Evolutionary conservation across 1,139 yeast genomes (phyloP), one percentile per base, ranked within the genome.

Genomic region (Nakaseomyces uthaithaninus): DNA sequence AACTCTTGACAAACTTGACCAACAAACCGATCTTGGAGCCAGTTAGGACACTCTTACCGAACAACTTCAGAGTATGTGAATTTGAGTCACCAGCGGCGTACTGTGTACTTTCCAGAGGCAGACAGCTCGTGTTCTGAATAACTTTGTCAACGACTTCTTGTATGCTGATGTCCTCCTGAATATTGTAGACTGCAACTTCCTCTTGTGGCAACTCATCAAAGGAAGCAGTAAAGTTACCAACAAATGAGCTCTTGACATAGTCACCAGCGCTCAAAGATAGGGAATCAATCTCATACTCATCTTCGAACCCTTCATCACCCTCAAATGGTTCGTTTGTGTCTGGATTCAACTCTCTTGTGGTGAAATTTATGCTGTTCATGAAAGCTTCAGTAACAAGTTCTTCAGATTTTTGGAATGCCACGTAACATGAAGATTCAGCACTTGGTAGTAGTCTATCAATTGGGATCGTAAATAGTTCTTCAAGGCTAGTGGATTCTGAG

Each of bases 211-310:
- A 71, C 60, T 77, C 85, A 53, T 85, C 95, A 70, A 82, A 89
- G 27, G 75, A 66, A 40, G 75, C 69, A 6, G 82, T 75, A 60
- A 89, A 89, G 64, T 79, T 77, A 41, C 93, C 85, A 48, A 82
- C 75, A 60, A 77, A 87, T 24, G 86, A 71, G 40, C 95, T 94
- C 42, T 67, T 64, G 42, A 87, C 71, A 63, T 80, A 91, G 61
- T 87, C 96, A 37, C 95, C 95, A 11, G 93, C 82, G 28, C 67
- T 67, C 41, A 91, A 60, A 45, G 76, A 80, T 58, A 89, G 69
- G 47, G 82, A 82, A 60, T 89, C 96, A 50, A 91, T 75, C 59
- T 82, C 93, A 64, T 89, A 91, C 63, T 87, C 95, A 62, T 91
- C 98, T 45, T 84, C 81, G 74, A 81, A 86, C 3, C 95, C 96